phyloP scores from a whole-genome alignment of 768 basidiomycete species.

The Trametopsis cervina region DNA sequence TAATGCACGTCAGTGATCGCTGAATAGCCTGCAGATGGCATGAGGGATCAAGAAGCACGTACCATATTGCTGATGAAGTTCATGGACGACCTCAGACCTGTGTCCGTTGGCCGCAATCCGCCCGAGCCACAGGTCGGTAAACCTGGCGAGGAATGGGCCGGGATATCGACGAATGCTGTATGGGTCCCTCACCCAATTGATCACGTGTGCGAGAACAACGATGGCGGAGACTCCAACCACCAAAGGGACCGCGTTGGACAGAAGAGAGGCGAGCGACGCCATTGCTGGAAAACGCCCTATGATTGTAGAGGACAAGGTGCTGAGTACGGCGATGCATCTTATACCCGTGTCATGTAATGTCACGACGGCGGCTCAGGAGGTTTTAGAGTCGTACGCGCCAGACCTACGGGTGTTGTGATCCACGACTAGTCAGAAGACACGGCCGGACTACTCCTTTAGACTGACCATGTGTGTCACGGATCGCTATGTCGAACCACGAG shows the following conservation, averaged over 20 bases:
- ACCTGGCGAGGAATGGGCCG: slow-evolving; percentile 51
- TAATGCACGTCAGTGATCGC: not conserved
- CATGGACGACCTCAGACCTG: slow-evolving; percentile 68
- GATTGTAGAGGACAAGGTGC: too few relatives aligned
- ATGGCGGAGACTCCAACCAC: slow-evolving; percentile 5
- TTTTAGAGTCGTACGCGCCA: too few relatives aligned
- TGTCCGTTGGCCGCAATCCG: slow-evolving; percentile 59
- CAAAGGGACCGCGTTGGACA: not conserved
- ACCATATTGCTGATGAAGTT: slow-evolving; percentile 72
- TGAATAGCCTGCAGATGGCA: not conserved
- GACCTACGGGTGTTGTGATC: too few relatives aligned
- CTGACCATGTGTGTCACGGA: too few relatives aligned
- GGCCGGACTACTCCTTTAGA: too few relatives aligned
- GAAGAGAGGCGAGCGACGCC: slow-evolving; percentile 12
- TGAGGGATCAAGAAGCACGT: slow-evolving; percentile 14
- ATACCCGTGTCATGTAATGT: too few relatives aligned
- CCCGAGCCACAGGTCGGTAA: slow-evolving; percentile 71
- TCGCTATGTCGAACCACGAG: too few relatives aligned
- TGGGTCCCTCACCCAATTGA: slow-evolving; percentile 50
- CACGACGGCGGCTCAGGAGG: too few relatives aligned
- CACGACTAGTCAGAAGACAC: too few relatives aligned
- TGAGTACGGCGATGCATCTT: too few relatives aligned
- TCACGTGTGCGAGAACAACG: slow-evolving; percentile 25
- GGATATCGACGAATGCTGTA: slow-evolving; percentile 45
- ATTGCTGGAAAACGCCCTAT: slow-evolving; percentile 5